Base-by-base conservation (phyloP, 805 yeast genomes). In the Sugiyamaella valdiviana region DNA sequence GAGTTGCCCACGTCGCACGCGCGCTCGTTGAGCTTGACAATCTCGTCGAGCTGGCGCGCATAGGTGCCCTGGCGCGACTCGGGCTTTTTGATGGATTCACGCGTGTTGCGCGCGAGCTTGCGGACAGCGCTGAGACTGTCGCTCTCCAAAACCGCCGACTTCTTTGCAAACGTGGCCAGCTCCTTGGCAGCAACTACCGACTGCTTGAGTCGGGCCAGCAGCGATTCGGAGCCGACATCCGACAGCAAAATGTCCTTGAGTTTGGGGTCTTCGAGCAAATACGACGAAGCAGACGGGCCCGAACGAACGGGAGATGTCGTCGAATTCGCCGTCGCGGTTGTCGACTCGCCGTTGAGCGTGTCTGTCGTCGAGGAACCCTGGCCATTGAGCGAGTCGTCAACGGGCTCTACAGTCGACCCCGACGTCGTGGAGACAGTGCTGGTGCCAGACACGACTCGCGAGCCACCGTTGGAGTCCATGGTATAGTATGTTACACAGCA, bases 171-270 rank as follows among this genome's bases (percentile, higher is more conserved):
- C 56, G 79, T 79, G 23, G 87, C 73, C 57, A 88, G 82, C 61
- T 93, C 98, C 59, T 89, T 96, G 55, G 95, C 83, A 0, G 95
- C 82, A 51, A 75, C 74, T 39, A 90, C 73, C 50, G 89, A 79
- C 64, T 83, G 91, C 66, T 91, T 91, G 49, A 90, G 72, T 38
- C 95, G 74, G 1, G 74, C 68, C 44, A 90, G 71, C 16, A 91
- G 71, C 0, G 87, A 74, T 51, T 85, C 93, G 45, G 88, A 75
- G 2, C 95, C 85, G 5, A 80, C 74, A 44, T 66, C 70, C 2
- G 65, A 59, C 32, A 63, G 55, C 42, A 66, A 51, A 42, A 65
- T 62, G 47, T 64, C 68, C 40, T 60, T 55, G 19, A 66, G 54
- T 41, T 60, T 60, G 36, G 66, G 66, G 51, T 65, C 70, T 42